Base-by-base conservation (phyloP, 225 moss, liverwort and hornwort species). In the Pseudoscleropodium purum region DNA sequence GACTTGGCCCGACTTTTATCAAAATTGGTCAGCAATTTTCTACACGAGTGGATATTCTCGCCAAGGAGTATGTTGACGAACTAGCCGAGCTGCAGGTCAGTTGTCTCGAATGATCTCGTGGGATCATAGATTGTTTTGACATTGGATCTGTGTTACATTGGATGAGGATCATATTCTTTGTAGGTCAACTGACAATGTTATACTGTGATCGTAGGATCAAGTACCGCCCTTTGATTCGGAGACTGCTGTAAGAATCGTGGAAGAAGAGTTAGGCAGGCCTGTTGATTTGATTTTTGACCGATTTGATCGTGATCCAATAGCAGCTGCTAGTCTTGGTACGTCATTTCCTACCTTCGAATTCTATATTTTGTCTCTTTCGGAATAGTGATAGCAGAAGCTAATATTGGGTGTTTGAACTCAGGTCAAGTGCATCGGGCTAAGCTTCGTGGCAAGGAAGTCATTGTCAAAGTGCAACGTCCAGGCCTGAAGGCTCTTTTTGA, bases 1-100 rank as follows among this genome's bases (percentile, higher is more conserved):
- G 99, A 51, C 88, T 99, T 79, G 99, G 99, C 63, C 99, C 99
- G n/a, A 99, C 99, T 52, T 99, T 99, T 54, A 99, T 99, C 87
- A 99, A 99, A 89, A 97, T 99, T 81, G 99, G 99, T 76, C 99
- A 99, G 87, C 99, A 99, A 87, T 99, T 99, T 84, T 99, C 99
- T 43, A 97, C 99, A 37, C 96, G 97, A 75, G 99, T 99, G 72
- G 99, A 99, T 90, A 99, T 99, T 91, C 90, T 99, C 77, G 92
- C 97, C 4, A 96, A 97, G 93, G 99, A 99, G 92, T 99, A 99
- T 89, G 99, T 99, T 21, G 99, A 97, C 47, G 90, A 99, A 88
- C 87, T 99, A 89, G 97, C 99, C 65, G 97, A 99, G 91, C 89
- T 99, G 90, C 99, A 99, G 98, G 98, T 98, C 75, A n/a, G 94